Evolutionary conservation across 2,329 filamentous ascomycete genomes (phyloP).

Genomic region (Hyphodiscus sp.): DNA sequence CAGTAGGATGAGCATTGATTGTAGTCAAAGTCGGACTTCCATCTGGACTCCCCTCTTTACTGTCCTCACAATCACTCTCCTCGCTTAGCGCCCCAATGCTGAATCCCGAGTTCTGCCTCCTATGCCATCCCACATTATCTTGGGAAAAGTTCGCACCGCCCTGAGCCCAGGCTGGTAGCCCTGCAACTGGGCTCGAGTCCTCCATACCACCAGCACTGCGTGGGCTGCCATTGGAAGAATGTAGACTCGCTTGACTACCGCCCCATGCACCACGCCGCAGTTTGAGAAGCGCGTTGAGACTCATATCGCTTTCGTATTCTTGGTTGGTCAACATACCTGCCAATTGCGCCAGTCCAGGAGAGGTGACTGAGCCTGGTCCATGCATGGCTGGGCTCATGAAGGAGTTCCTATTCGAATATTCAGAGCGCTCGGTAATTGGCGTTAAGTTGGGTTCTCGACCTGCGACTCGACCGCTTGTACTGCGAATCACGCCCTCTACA

Average conservation of each 20-base stretch:
- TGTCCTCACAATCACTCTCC: background rate
- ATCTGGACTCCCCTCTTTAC: slow-evolving; percentile 11
- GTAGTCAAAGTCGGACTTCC: slow-evolving; percentile 21
- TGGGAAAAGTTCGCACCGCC: background rate
- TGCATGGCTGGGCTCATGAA: slow-evolving; percentile 52
- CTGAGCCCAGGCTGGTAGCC: slow-evolving; percentile 19
- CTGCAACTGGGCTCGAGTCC: slow-evolving; percentile 21
- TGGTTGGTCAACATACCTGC: slow-evolving; percentile 54
- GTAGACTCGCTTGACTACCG: slow-evolving; percentile 68
- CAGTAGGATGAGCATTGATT: background rate
- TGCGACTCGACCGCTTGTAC: slow-evolving; percentile 64
- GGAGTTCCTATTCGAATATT: slow-evolving; percentile 93
- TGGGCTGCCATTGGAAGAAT: slow-evolving; percentile 39
- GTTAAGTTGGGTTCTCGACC: slow-evolving; percentile 87
- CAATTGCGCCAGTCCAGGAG: slow-evolving; percentile 71
- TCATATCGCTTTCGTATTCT: slow-evolving; percentile 56
- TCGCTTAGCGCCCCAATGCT: slow-evolving; percentile 6
- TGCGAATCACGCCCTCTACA: slow-evolving; percentile 51
- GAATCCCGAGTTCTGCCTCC: slow-evolving; percentile 22
- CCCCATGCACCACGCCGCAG: slow-evolving; percentile 74
- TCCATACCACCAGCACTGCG: slow-evolving; percentile 18
- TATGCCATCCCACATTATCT: background rate
- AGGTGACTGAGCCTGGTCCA: slow-evolving; percentile 46
- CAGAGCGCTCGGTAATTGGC: slow-evolving; percentile 90
- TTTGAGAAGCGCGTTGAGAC: slow-evolving; percentile 60